Evolutionary conservation across 1,139 yeast genomes (phyloP), one percentile per base, ranked within the genome.

Genomic region (Hyphopichia khmerensis): DNA sequence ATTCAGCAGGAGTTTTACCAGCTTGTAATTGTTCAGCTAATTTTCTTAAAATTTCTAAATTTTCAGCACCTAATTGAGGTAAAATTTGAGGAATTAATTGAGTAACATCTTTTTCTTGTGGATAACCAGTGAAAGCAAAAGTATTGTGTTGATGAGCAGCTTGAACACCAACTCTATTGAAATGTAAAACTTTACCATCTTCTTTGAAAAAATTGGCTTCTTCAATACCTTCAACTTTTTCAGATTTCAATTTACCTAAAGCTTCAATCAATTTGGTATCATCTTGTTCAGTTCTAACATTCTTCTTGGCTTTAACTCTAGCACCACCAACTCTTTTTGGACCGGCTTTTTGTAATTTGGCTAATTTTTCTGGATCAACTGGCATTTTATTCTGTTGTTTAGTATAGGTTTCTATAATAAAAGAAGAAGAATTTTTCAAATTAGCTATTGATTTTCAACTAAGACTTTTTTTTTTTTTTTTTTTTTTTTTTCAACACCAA

Each of bases 121-220:
- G 90, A 73, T 84, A 82, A 69, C 99, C 99, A 69, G 90, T 87
- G 79, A 93, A 85, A 57, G 96, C 95, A 69, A 87, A 87, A 52
- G 96, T 87, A 84, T 93, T 91, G 78, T 86, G 79, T 60, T 85
- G 85, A 60, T 88, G 83, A 56, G 96, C 90, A 56, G 90, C 90
- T 77, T 91, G 97, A 53, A 91, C 95, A 75, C 90, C 89, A 54
- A 89, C 96, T 72, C 93, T 84, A 79, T 87, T 84, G 81, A 93
- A 90, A 78, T 91, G 97, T 72, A 91, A 78, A 53, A 93, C 97
- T 67, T 84, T 86, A 64, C 98, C 97, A 70, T 91, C 96, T 55
- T 90, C 96, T 73, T 79, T 87, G 86, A 93, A 91, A 80, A 93
- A 88, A 82, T 91, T 93, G 65, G 96, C 98, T 77, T 91, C 97